Evolutionary conservation across 805 yeast genomes (phyloP), one percentile per base, ranked within the genome.

Genomic region (Kuraishia hungarica): DNA sequence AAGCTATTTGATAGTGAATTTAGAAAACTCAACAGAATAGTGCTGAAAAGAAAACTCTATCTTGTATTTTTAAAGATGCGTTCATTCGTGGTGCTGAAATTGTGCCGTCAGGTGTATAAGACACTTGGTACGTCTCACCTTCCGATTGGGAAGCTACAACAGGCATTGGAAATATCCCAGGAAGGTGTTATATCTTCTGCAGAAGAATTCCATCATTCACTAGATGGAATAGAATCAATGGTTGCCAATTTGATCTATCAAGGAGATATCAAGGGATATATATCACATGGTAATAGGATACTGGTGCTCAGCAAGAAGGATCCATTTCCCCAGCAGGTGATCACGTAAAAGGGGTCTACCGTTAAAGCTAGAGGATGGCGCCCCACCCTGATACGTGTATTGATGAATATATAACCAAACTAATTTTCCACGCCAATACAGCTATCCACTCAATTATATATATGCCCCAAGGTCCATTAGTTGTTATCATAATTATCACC

Each of bases 271-370:
- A 89, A 87, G 67, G 97, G 97, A 0, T 91, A 91, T 67, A 67
- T 91, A 17, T 87, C 96, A 4, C 94, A 89, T 64, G 78, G 84
- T 2, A 83, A 87, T 63, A 73, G 81, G 48, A 86, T 88, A 53
- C 72, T 89, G 20, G 97, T 91, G 10, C 68, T 90, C 55, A 84
- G 94, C 65, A 89, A 86, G 67, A 79, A 74, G 19, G 81, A 81
- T 24, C 84, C 96, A 2, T 90, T 90, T 65, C 96, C 94, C 1
- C 62, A 60, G 35, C 68, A 66, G 47, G 68, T 51, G 5, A 48
- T 51, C 21, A 10, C 4, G 4, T 21, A n/a, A 13, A 50, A 10
- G 6, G 22, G 20, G 39, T 24, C 7, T 11, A 28, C 35, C 35
- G 10, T 28, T n/a, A n/a, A n/a, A n/a, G n/a, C n/a, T n/a, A n/a